Base-by-base conservation (phyloP, 129 eudicot genomes). In the Arctium minus region DNA sequence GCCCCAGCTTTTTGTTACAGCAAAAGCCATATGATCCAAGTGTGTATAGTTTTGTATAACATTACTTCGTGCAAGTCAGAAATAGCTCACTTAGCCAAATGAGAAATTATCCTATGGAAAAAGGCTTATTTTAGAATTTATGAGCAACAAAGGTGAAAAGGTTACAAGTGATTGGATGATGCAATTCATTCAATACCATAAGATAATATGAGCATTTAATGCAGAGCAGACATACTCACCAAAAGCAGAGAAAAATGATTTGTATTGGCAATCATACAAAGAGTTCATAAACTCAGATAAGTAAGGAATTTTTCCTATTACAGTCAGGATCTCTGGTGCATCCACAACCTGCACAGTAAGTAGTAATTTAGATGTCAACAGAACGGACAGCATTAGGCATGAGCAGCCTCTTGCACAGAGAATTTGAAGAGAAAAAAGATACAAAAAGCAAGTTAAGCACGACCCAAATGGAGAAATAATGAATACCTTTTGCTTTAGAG, bases 401-500 rank as follows among this genome's bases (percentile, higher is more conserved):
- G 46, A n/a, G 30, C 40, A 13, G 35, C 37, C 18, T 15, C n/a
- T 33, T 13, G 36, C 17, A 40, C 36, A 74, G 50, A n/a, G 75
- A 18, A 38, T 60, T 11, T 33, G 60, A 37, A 56, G 38, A 30
- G 5, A 76, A 40, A 31, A 33, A 30, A 32, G 8, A 39, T 22
- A 27, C 10, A 69, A 17, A 36, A 68, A 35, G 69, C 37, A 50
- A 22, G 36, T 69, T 11, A 75, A 13, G 42, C 30, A 32, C 32
- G 35, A 32, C 32, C 69, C 10, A 27, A 62, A 9, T 44, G 9
- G 2, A 77, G 72, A 65, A 32, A 37, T 39, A 42, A 73, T 44
- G 1, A 38, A 48, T 88, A 92, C 97, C 94, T 92, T 92, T 85
- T 90, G 92, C 79, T 93, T 93, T 86, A 90, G 67, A 18, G 92